These are phyloP conservation scores for Scutellaria baicalensis DNA, from an alignment of 257 asterid species.

Conservation along the genomic window DNA sequence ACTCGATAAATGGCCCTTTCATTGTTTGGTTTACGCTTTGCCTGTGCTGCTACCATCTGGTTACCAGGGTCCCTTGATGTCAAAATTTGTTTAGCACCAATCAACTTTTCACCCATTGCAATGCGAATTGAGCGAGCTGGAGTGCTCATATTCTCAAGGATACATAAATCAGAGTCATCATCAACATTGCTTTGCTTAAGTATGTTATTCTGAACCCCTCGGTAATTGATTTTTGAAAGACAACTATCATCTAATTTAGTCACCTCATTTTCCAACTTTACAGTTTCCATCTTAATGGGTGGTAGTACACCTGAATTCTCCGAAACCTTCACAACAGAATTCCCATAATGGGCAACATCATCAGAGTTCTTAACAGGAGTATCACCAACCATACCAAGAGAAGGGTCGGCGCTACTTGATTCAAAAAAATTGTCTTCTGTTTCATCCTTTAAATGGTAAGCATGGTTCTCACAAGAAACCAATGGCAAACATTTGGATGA, in stretches of 20 bases:
- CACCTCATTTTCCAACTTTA: conserved; percentile 26
- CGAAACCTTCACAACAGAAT: conserved; percentile 14
- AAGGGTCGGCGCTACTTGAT: conserved; percentile 21
- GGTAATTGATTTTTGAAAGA: conserved; percentile 23
- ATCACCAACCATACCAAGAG: conserved; percentile 21
- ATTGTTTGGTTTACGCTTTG: conserved; percentile 51
- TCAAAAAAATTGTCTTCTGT: conserved; percentile 15
- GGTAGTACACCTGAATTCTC: conserved; percentile 18
- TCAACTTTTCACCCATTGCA: conserved; percentile 29
- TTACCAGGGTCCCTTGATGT: conserved; percentile 29
- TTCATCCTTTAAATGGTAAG: conserved; percentile 28
- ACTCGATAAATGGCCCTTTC: conserved; percentile 59
- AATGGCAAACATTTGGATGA: conserved; percentile 18
- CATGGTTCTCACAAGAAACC: conserved; percentile 21
- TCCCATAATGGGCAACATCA: conserved; percentile 20
- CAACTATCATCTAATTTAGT: conserved; percentile 15
- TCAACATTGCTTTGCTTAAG: conserved; percentile 25
- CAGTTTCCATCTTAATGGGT: conserved; percentile 19
- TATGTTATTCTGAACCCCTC: conserved; percentile 29
- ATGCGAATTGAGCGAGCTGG: conserved; percentile 35
- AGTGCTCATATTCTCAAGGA: conserved; percentile 68
- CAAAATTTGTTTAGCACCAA: conserved; percentile 23
- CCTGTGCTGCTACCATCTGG: conserved; percentile 29
- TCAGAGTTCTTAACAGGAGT: conserved; percentile 15
- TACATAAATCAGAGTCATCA: conserved; percentile 62